Evolutionary conservation across 768 basidiomycete genomes (phyloP), one percentile per base, ranked within the genome.

Genomic region (Serendipita sp.): DNA sequence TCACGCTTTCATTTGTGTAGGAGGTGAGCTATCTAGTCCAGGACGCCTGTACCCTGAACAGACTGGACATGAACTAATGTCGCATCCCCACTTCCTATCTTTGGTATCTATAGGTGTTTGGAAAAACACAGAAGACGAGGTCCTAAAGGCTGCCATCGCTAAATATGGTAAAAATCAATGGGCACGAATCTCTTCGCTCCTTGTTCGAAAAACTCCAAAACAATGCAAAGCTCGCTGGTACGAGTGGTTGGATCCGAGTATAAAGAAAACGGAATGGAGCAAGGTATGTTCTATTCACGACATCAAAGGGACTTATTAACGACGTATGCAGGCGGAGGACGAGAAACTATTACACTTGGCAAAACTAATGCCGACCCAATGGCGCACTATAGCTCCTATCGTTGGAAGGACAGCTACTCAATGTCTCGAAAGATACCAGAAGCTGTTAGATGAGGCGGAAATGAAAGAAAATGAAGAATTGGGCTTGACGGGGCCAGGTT

Each of bases 201-300:
- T 99, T 63, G 96, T 98, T 41, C 85, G 96, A 68, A 99, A 99
- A 76, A 99, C 96, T 1, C 94, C 96, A 10, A 99, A 99, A 73
- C 96, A 99, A 78, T 99, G 96, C 79, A 99, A 99, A 75, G 92
- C 92, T 1, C 88, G 92, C 45, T 98, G 95, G 95, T 97, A 95
- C 72, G 95, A 97, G 77, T 98, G 96, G 96, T 78, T 98, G 58
- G 96, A 99, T 76, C 96, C 96, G 3, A 94, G 92, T 63, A 99
- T 98, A 76, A 97, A 97, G 76, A 99, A 99, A 79, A 97, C 95
- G 16, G 96, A 98, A 74, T 99, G 96, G 96, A 96, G 94, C 53
- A 98, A 97, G 78, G 93, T 86, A 66, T 54, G 80, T 74, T 11
- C 15, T 10, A 15, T 18, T 15, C 18, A 13, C 4, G 45, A 10